Evolutionary conservation across 2,329 filamentous ascomycete genomes (phyloP).

Genomic region (Scytalidium sp.): DNA sequence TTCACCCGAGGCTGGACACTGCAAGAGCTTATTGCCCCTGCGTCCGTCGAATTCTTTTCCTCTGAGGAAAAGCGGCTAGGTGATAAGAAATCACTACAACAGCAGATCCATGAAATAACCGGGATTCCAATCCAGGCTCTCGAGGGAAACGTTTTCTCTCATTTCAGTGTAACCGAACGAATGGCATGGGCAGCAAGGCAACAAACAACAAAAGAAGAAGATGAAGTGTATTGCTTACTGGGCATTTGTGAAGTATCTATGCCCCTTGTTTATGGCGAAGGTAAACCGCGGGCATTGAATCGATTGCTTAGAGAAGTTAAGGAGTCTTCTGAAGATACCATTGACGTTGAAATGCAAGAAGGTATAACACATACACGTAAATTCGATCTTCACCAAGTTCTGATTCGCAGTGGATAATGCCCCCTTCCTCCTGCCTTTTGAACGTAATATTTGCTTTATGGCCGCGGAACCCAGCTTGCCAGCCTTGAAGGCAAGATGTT

Average conservation of each 20-base stretch:
- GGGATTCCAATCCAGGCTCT: conserved; percentile 5
- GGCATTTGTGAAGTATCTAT: conserved; percentile 41
- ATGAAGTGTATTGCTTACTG: conserved; percentile 39
- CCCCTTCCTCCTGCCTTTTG: conserved; percentile 9
- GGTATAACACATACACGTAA: too few species aligned
- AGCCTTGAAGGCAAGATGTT: conserved; percentile 26
- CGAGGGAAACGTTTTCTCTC: conserved; percentile 4
- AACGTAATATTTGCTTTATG: conserved; percentile 19
- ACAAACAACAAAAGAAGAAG: conserved; percentile 31
- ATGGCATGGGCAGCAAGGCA: conserved; percentile 37
- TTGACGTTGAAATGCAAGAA: too few species aligned
- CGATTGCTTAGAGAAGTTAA: conserved; percentile 19
- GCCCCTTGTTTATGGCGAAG: conserved; percentile 37
- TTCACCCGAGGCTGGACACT: too few species aligned
- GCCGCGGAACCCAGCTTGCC: conserved; percentile 19
- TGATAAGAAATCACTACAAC: conserved; percentile 5
- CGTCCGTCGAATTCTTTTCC: conserved; percentile 8
- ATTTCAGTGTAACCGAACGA: conserved; percentile 5
- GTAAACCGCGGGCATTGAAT: conserved; percentile 22
- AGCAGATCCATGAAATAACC: conserved; percentile 5
- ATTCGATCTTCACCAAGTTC: too few species aligned
- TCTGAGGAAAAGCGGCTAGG: conserved; percentile 4
- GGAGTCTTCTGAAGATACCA: too few species aligned
- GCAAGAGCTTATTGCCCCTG: conserved; percentile 9
- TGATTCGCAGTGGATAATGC: too few species aligned